Evolutionary conservation across 2,329 filamentous ascomycete species (phyloP), one percentile per base, ranked within the genome.

Genomic region (Aspergillus udagawae): DNA sequence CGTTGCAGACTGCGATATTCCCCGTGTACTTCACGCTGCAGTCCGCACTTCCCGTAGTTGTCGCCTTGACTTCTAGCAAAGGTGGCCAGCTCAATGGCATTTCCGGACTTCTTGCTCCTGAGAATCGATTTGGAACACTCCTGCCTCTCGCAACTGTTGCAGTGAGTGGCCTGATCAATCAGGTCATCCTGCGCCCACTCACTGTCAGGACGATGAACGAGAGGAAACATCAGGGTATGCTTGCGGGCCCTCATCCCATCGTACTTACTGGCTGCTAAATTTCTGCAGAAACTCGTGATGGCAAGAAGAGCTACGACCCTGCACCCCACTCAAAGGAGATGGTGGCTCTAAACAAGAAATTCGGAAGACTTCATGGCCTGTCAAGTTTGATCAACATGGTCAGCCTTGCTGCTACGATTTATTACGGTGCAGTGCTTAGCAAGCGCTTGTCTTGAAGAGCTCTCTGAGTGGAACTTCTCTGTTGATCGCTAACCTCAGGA

Each of bases 321-420:
- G 83, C 86, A 1, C 90, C 91, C 42, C 90, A 96, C 68, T 94
- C 89, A 4, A 81, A 87, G 65, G 90, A 93, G 77, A 97, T 97
- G 92, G 75, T 85, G 65, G 81, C 80, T 8, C 74, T 96, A 66
- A 96, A 93, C 79, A 89, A 86, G 76, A 81, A 80, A 61, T 97
- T 97, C 73, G 85, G 84, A 17, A 83, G 83, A 60, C 75, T 96
- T 56, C 94, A 99, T 74, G 91, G 92, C 5, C 77, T 90, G 50
- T 96, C 91, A 7, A 89, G 89, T 28, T 73, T 95, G 59, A 73
- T 95, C 21, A 97, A 97, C 72, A 70, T 97, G 58, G 74, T 83
- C 1, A 88, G 85, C 0, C 81, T 95, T 51, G 72, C 87, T 45
- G 85, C 86, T 0, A 87, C 87, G 45, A 69, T 95, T 3, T 86